These are phyloP conservation scores for Tricholoma sp. DNA, from an alignment of 768 basidiomycete genomes.

Conservation along the genomic window DNA sequence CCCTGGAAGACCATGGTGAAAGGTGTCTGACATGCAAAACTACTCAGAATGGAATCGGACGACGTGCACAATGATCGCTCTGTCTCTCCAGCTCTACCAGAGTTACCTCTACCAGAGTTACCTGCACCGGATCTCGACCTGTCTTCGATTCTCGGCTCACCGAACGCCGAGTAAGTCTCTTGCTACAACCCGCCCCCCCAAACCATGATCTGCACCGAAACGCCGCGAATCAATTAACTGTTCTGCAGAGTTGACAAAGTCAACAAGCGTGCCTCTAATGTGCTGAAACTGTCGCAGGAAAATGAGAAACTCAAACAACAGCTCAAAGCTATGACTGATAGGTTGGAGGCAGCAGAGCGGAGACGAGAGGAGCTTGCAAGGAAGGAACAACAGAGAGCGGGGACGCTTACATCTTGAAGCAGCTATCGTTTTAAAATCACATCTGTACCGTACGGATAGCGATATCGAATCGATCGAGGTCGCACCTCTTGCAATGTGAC, in stretches of 20 bases:
- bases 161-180: slow-evolving; percentile 44
- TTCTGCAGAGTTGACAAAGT: slow-evolving; percentile 40
- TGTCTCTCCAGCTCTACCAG: slow-evolving; percentile 26
- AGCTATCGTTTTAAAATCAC: background rate
- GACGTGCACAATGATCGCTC: slow-evolving; percentile 2
- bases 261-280: slow-evolving; percentile 73
- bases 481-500: background rate
- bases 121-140: slow-evolving; percentile 42
- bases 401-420: background rate
- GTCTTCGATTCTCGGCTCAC: slow-evolving; percentile 37
- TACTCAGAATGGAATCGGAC: slow-evolving; percentile 17
- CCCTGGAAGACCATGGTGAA: slow-evolving; percentile 10
- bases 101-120: slow-evolving; percentile 47
- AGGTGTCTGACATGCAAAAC: slow-evolving; percentile 26
- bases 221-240: slow-evolving; percentile 14
- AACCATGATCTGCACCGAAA: slow-evolving; percentile 4
- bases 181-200: slow-evolving; percentile 12
- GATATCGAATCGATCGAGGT: background rate
- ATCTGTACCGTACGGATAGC: background rate
- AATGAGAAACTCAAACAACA: slow-evolving; percentile 75
- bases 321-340: slow-evolving; percentile 68
- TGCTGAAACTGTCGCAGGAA: slow-evolving; percentile 72
- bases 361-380: slow-evolving; percentile 43
- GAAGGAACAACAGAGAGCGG: slow-evolving; percentile 19
- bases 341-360: slow-evolving; percentile 71